These are phyloP conservation scores for Xylariaceae sp. DNA, from an alignment of 2,329 filamentous ascomycete genomes.

Conservation along the genomic window DNA sequence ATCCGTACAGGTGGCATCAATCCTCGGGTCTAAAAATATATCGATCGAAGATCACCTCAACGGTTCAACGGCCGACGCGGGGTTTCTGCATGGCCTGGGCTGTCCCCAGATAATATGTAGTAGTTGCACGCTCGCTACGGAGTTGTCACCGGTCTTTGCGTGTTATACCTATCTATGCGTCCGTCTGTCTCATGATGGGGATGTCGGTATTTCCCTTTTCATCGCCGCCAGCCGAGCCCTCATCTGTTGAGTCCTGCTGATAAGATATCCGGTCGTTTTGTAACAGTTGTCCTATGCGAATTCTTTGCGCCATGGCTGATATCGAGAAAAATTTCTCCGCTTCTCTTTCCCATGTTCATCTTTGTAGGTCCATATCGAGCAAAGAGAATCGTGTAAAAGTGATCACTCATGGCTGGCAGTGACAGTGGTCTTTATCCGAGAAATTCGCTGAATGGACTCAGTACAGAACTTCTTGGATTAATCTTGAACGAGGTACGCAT, in stretches of 20 bases:
- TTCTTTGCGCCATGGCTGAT: slow-evolving; percentile 1
- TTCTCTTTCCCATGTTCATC: background rate
- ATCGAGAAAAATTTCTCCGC: background rate
- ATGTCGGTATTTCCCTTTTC: background rate
- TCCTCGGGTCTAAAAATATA: no score
- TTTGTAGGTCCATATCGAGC: slow-evolving; percentile 1
- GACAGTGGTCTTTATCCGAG: slow-evolving; percentile 9
- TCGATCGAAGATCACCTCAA: no score
- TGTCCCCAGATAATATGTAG: no score
- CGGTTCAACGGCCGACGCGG: no score
- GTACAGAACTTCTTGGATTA: slow-evolving; percentile 40
- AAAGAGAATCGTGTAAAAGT: slow-evolving; percentile 1
- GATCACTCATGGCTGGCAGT: slow-evolving; percentile 6
- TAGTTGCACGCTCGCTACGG: no score
- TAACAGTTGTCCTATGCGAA: background rate
- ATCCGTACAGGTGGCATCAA: no score
- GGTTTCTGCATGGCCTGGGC: no score
- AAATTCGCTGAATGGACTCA: slow-evolving; percentile 35
- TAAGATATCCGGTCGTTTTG: background rate
- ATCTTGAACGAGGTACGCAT: slow-evolving; percentile 39
- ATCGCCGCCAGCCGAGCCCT: background rate
- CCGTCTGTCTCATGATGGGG: no score
- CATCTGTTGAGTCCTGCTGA: background rate
- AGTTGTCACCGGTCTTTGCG: no score
- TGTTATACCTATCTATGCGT: no score